phyloP scores from a whole-genome alignment of 2,329 filamentous ascomycete species.

The Talaromyces sp. region DNA sequence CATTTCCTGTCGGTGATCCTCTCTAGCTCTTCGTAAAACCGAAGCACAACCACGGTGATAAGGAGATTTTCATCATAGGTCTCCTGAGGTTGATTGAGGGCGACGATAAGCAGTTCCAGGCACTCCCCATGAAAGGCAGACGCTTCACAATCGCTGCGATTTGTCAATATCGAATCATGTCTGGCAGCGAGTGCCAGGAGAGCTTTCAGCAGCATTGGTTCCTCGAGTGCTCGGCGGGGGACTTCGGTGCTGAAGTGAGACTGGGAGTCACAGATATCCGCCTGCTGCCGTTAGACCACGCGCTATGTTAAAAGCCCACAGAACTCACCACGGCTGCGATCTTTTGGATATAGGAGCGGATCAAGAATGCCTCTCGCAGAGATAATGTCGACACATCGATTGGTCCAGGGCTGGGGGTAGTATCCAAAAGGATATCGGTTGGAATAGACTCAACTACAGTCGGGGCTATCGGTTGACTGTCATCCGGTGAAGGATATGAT shows the following conservation, averaged over 20 bases:
- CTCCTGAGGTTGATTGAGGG: slow-evolving; percentile 38
- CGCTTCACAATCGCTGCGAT: slow-evolving; percentile 38
- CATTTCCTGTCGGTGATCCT: slow-evolving; percentile 28
- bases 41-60: slow-evolving; percentile 46
- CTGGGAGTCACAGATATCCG: slow-evolving; percentile 30
- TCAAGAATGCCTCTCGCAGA: slow-evolving; percentile 28
- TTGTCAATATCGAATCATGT: slow-evolving; percentile 38
- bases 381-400: slow-evolving; percentile 16
- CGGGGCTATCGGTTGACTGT: not conserved
- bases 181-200: slow-evolving; percentile 45
- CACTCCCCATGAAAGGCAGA: slow-evolving; percentile 44
- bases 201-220: slow-evolving; percentile 45
- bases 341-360: slow-evolving; percentile 31
- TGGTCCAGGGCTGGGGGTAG: slow-evolving; percentile 12
- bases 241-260: slow-evolving; percentile 44
- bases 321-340: slow-evolving; percentile 29
- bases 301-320: not conserved
- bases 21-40: slow-evolving; percentile 46
- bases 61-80: slow-evolving; percentile 46
- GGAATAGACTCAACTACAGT: not conserved
- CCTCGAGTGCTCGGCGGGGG: slow-evolving; percentile 43
- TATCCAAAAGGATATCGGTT: slow-evolving; percentile 6
- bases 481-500: slow-evolving; percentile 4
- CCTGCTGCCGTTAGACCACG: slow-evolving; percentile 17
- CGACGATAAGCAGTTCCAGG: slow-evolving; percentile 44